Conservation (phyloP, 371 early-diverging fungal genomes). For the Nematocida ausubeli region DNA sequence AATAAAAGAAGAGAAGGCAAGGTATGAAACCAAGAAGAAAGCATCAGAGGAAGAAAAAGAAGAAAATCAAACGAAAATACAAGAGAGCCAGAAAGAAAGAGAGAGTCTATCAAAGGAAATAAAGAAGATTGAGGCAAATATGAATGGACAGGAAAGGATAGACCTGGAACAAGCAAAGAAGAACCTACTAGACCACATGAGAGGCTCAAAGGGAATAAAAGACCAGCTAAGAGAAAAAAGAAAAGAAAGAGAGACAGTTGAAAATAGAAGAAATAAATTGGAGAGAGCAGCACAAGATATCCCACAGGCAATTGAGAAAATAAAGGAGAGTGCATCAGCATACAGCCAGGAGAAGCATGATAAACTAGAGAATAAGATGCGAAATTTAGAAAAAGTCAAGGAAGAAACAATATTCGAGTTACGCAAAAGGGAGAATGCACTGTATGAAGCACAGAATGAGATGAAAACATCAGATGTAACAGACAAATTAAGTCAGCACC, state of each 20-base stretch:
- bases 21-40: background rate
- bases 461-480: background rate
- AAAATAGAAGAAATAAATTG: background rate
- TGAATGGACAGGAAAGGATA: background rate
- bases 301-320: background rate
- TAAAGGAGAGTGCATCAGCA: background rate
- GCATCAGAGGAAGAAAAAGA: constrained; percentile 10
- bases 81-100: background rate
- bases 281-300: background rate
- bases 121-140: constrained; percentile 10
- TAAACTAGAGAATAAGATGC: constrained; percentile 35
- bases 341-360: constrained; percentile 44
- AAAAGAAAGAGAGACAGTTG: constrained; percentile 18
- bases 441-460: constrained; percentile 25
- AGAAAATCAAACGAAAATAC: constrained; percentile 20
- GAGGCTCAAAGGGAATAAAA: background rate
- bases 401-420: constrained; percentile 42
- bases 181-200: constrained; percentile 12
- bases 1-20: background rate
- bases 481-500: constrained; percentile 30
- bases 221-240: constrained; percentile 9
- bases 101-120: background rate
- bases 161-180: background rate
- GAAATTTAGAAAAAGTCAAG: constrained; percentile 2
- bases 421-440: constrained; percentile 5